A percentile compares a stretch with the other conserved stretches of the same genome.
These are phyloP conservation scores for Vaccinium myrtillus DNA, from an alignment of 148 eudicot genomes.

Conservation along the genomic window DNA sequence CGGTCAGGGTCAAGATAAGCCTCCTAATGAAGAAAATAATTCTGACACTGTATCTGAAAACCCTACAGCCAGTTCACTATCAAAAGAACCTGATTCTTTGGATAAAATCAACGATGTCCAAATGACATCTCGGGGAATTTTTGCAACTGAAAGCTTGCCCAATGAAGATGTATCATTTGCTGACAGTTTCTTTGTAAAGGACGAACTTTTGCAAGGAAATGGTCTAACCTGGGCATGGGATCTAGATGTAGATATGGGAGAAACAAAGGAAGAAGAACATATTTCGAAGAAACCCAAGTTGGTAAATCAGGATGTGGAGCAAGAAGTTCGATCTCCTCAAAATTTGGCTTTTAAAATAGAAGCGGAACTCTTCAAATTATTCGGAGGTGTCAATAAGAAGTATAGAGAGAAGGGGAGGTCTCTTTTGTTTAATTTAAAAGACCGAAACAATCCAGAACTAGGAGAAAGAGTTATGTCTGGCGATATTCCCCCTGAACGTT, in stretches of 20 bases:
- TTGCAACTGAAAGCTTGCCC: conserved; percentile 31
- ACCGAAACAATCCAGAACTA: conserved; percentile 82
- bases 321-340: conserved; percentile 45
- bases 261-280: conserved; percentile 34
- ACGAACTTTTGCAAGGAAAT: conserved; percentile 89
- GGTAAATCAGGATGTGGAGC: conserved; percentile 26
- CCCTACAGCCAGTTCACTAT: conserved; percentile 18
- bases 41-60: conserved; percentile 23
- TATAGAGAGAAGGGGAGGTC: conserved; percentile 96
- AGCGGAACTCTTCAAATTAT: conserved; percentile 76
- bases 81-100: conserved; percentile 22
- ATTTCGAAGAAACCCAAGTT: conserved; percentile 30
- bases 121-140: conserved; percentile 22
- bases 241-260: conserved; percentile 35
- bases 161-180: conserved; percentile 59
- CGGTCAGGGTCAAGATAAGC: conserved; percentile 33
- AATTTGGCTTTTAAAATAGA: conserved; percentile 66
- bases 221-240: conserved; percentile 91
- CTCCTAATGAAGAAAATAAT: conserved; percentile 31
- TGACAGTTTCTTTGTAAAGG: conserved; percentile 61
- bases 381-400: conserved; percentile 93
- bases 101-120: conserved; percentile 27
- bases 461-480: conserved; percentile 90
- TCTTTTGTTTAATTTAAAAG: conserved; percentile 85
- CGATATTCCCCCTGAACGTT: conserved; percentile 68